Evolutionary conservation across 495 filamentous ascomycete genomes (phyloP).

Genomic region (Neurospora sp.): DNA sequence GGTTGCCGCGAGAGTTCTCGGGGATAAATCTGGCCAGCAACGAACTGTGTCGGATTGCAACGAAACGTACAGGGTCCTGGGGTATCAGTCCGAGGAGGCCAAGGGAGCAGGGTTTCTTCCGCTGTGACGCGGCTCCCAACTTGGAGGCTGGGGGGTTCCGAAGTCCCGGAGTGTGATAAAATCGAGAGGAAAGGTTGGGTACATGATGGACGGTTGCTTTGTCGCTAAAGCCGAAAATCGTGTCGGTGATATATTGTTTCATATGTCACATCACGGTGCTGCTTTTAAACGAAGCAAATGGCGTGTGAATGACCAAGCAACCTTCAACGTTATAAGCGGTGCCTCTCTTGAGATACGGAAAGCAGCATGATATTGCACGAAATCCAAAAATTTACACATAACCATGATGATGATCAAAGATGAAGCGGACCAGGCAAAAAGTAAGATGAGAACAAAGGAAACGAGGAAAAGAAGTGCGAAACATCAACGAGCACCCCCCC

Average conservation of each 20-base stretch:
- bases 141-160: neutral
- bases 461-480: neutral
- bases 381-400: neutral
- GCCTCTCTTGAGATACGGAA: neutral
- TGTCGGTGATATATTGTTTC: neutral
- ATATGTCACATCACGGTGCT: neutral
- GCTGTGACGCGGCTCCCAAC: neutral
- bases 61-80: neutral
- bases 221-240: neutral
- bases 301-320: neutral
- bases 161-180: neutral
- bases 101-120: neutral
- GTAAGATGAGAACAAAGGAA: neutral
- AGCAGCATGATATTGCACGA: neutral
- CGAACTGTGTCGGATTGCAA: neutral
- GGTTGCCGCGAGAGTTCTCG: neutral
- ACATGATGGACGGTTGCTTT: neutral
- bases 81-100: neutral
- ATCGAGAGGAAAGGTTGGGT: neutral
- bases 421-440: neutral
- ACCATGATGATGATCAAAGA: neutral
- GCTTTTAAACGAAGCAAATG: neutral
- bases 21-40: neutral
- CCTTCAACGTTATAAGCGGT: neutral
- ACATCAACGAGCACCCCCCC: neutral